phyloP scores from a whole-genome alignment of 2,329 filamentous ascomycete species.

The Penicillium expansum region DNA sequence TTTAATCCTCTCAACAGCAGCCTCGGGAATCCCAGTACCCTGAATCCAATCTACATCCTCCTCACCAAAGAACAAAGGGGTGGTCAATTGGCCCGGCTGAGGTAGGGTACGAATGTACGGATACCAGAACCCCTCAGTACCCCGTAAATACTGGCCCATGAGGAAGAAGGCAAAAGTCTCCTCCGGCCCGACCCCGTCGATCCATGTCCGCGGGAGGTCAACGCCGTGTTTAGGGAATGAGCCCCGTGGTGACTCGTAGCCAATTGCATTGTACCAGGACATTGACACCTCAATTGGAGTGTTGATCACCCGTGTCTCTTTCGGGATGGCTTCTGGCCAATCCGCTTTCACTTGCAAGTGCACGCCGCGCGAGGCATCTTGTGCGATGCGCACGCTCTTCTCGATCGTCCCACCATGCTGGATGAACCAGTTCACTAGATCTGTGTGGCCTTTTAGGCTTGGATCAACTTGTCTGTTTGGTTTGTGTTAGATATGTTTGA shows the following conservation, averaged over 20 bases:
- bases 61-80: constrained; percentile 63
- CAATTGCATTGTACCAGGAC: constrained; percentile 39
- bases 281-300: constrained; percentile 36
- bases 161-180: constrained; percentile 67
- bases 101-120: constrained; percentile 67
- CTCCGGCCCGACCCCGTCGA: constrained; percentile 54
- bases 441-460: constrained; percentile 27
- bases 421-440: constrained; percentile 35
- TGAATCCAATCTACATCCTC: constrained; percentile 56
- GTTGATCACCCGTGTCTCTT: constrained; percentile 36
- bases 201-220: constrained; percentile 51
- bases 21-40: constrained; percentile 36
- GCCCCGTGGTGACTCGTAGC: constrained; percentile 16
- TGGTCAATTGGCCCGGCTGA: constrained; percentile 58
- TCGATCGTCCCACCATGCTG: constrained; percentile 34
- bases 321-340: constrained; percentile 23
- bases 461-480: constrained; percentile 11
- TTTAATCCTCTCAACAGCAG: constrained; percentile 33
- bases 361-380: constrained; percentile 35
- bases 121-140: constrained; percentile 61
- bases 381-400: constrained; percentile 33
- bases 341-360: constrained; percentile 36
- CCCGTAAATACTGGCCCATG: constrained; percentile 63
- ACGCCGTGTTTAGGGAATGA: constrained; percentile 34
- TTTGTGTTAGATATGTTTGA: constrained; percentile 9